Base-by-base conservation (phyloP, 768 basidiomycete genomes). In the Tricholoma flavovirens region DNA sequence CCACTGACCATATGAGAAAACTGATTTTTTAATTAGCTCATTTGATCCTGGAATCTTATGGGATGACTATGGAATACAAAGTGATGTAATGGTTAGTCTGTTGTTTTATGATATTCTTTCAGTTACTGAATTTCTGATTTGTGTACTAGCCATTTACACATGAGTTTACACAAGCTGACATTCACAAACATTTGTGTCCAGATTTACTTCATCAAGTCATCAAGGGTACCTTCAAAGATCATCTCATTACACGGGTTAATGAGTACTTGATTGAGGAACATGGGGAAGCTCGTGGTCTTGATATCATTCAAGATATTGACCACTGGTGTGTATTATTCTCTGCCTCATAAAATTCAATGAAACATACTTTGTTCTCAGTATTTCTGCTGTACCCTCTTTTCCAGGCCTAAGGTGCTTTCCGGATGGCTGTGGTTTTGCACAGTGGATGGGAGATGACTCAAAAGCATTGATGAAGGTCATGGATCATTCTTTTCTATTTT, bases 371-470 rank as follows among this genome's bases (percentile, higher is more conserved):
- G 5, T 26, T 26, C 19, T 42, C 21, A 42, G 40, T 42, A n/a
- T 42, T 42, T n/a, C 40, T 42, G 40, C 40, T 19, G 40, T 42
- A 19, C 40, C 40, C 19, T 2, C 40, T 7, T 42, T 42, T 42
- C 40, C 40, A 19, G 40, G 40, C 17, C 17, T 42, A 19, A 6
- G 11, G 17, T 17, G 11, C 5, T 42, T 42, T 17, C 40, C 40
- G 19, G 40, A 42, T 42, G 40, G 40, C 19, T 8, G 11, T 42
- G 40, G 17, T 21, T 53, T 40, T 26, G 9, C 14, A 2, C 52
- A 53, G 35, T 53, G 52, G 52, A 53, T 36, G 11, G 52, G 52
- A 12, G 52, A 53, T 30, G 36, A 53, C 21, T 53, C 52, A 14
- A 53, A 53, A 22, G 52, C 52, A 17, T 36, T 53, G 9, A 33